phyloP scores from a whole-genome alignment of 1,284 basidiomycete species.

The Apiotrichum mycotoxinovorans region DNA sequence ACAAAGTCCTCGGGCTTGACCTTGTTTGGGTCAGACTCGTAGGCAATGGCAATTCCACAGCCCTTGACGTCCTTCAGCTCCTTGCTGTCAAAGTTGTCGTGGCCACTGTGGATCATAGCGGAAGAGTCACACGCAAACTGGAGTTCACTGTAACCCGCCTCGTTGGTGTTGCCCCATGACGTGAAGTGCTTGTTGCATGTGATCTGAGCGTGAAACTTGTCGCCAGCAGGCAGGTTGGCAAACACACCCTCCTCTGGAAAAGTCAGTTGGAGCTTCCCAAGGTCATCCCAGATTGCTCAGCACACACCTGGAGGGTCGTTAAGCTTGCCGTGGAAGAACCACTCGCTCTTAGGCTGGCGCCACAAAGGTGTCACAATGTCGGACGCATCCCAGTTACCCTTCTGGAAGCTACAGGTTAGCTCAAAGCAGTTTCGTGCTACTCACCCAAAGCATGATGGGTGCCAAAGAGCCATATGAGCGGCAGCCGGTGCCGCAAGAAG shows the following conservation, averaged over 20 bases:
- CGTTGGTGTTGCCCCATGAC: constrained; percentile 12
- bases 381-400: too few species aligned
- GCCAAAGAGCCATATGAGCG: constrained; percentile 42
- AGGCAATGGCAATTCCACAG: constrained; percentile 60
- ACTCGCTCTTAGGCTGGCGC: constrained; percentile 58
- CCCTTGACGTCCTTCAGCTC: constrained; percentile 7
- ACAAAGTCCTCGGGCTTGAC: constrained; percentile 65
- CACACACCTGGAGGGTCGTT: constrained; percentile 42
- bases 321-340: constrained; percentile 63
- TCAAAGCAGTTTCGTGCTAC: constrained; percentile 24
- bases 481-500: constrained; percentile 9
- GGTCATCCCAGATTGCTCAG: too few species aligned
- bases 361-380: constrained; percentile 53
- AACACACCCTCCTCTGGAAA: constrained; percentile 30
- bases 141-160: background rate
- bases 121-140: background rate
- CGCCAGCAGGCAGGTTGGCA: constrained; percentile 41
- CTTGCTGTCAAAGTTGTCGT: background rate
- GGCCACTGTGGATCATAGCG: background rate
- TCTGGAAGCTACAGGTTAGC: too few species aligned
- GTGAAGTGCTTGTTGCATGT: constrained; percentile 41
- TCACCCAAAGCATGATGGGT: constrained; percentile 43
- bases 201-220: constrained; percentile 21
- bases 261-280: too few species aligned
- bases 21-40: constrained; percentile 57